Conservation (phyloP, 2,329 filamentous ascomycete genomes). For the Bimuria novae-zelandiae region DNA sequence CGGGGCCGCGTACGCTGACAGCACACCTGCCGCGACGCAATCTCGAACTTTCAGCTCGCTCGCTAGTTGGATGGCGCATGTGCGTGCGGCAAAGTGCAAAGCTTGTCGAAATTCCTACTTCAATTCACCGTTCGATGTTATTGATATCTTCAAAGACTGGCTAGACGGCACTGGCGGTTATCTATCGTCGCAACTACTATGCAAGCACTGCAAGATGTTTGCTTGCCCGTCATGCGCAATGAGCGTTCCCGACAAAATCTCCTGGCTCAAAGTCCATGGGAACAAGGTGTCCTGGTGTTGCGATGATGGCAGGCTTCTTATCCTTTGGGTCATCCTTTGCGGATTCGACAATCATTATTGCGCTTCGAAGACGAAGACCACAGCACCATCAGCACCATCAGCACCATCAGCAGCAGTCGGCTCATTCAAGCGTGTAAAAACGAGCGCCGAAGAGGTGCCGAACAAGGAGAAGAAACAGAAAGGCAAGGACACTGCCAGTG, state of each 20-base stretch:
- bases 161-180: slow-evolving; percentile 4
- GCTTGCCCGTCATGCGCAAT: slow-evolving; percentile 26
- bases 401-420: slow-evolving; percentile 1
- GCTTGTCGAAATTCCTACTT: slow-evolving; percentile 18
- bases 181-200: slow-evolving; percentile 15
- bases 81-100: slow-evolving; percentile 17
- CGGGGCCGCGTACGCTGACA: background rate
- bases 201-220: slow-evolving; percentile 18
- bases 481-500: background rate
- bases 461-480: background rate
- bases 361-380: slow-evolving; percentile 10
- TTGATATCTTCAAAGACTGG: slow-evolving; percentile 22
- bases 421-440: background rate
- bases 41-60: slow-evolving; percentile 11
- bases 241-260: slow-evolving; percentile 3
- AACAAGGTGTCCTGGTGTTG: slow-evolving; percentile 43
- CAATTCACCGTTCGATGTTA: slow-evolving; percentile 13
- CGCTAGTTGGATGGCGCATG: slow-evolving; percentile 16
- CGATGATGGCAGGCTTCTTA: slow-evolving; percentile 33
- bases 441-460: background rate
- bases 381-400: slow-evolving; percentile 2
- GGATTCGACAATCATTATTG: slow-evolving; percentile 40
- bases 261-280: slow-evolving; percentile 5
- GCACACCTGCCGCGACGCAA: too few relatives aligned
- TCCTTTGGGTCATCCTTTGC: slow-evolving; percentile 46